These are phyloP conservation scores for Tripterygium wilfordii DNA, from an alignment of 177 flowering plant species.

Conservation along the genomic window DNA sequence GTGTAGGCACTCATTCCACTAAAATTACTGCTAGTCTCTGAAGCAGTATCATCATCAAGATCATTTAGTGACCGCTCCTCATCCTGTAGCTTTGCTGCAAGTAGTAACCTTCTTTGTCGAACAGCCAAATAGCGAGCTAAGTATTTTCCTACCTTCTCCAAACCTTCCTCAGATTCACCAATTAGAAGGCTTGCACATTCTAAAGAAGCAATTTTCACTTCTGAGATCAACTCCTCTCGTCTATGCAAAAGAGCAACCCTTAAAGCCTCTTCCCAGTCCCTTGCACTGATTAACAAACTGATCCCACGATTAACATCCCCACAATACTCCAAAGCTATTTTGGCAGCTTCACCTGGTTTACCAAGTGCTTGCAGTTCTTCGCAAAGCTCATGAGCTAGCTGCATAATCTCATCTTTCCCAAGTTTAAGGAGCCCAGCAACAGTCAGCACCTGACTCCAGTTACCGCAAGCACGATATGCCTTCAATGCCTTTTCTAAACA, in stretches of 20 bases:
- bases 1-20: conserved; percentile 99
- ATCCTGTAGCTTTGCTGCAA: conserved; percentile 74
- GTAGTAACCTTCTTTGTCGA: conserved; percentile 85
- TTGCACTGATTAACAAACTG: conserved; percentile 55
- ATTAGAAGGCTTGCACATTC: conserved; percentile 67
- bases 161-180: conserved; percentile 68
- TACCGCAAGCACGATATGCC: conserved; percentile 80
- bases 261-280: conserved; percentile 97
- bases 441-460: conserved; percentile 80
- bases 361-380: conserved; percentile 95
- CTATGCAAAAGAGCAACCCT: conserved; percentile 67
- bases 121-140: conserved; percentile 88
- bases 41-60: conserved; percentile 76
- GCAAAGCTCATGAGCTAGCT: conserved; percentile 79
- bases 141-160: conserved; percentile 94
- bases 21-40: conserved; percentile 86
- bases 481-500: conserved; percentile 75
- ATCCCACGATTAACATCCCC: conserved; percentile 59
- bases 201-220: conserved; percentile 54
- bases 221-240: conserved; percentile 56
- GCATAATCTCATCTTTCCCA: conserved; percentile 47
- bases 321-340: conserved; percentile 83
- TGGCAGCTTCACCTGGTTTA: conserved; percentile 91
- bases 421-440: conserved; percentile 80
- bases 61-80: conserved; percentile 52